Evolutionary conservation across 2,329 filamentous ascomycete genomes (phyloP).

Genomic region (Rhexocercosporidium sp.): DNA sequence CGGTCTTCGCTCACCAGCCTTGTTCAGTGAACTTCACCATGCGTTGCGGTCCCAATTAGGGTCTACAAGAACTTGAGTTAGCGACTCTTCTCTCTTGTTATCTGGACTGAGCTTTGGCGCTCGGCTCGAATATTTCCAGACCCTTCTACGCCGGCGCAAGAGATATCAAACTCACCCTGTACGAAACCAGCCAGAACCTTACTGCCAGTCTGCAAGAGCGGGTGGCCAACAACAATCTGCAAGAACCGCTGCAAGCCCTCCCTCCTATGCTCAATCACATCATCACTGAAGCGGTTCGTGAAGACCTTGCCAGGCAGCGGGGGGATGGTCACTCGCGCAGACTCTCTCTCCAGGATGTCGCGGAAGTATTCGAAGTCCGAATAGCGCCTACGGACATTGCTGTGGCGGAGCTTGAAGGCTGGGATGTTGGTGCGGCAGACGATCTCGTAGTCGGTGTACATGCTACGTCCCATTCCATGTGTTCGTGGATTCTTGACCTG

Average conservation of each 20-base stretch:
- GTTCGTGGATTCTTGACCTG: conserved; percentile 94
- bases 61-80: conserved; percentile 53
- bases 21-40: conserved; percentile 62
- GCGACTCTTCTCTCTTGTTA: conserved; percentile 15
- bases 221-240: conserved; percentile 97
- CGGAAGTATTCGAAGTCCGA: conserved; percentile 99
- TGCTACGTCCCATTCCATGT: conserved; percentile 89
- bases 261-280: conserved; percentile 93
- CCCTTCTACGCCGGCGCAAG: not conserved
- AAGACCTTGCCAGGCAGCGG: conserved; percentile 97
- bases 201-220: conserved; percentile 93
- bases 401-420: conserved; percentile 93
- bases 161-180: conserved; percentile 70
- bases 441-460: conserved; percentile 99
- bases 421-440: conserved; percentile 98
- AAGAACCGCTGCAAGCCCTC: conserved; percentile 94
- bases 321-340: conserved; percentile 91
- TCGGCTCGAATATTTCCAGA: not conserved
- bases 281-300: conserved; percentile 96
- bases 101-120: not conserved
- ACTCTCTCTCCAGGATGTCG: conserved; percentile 96
- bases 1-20: conserved; percentile 40
- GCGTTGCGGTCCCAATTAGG: conserved; percentile 91
- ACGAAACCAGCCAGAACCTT: conserved; percentile 97
- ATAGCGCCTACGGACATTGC: conserved; percentile 89